Evolutionary conservation across 2,329 filamentous ascomycete species (phyloP).

Genomic region (Xylariaceae sp.): DNA sequence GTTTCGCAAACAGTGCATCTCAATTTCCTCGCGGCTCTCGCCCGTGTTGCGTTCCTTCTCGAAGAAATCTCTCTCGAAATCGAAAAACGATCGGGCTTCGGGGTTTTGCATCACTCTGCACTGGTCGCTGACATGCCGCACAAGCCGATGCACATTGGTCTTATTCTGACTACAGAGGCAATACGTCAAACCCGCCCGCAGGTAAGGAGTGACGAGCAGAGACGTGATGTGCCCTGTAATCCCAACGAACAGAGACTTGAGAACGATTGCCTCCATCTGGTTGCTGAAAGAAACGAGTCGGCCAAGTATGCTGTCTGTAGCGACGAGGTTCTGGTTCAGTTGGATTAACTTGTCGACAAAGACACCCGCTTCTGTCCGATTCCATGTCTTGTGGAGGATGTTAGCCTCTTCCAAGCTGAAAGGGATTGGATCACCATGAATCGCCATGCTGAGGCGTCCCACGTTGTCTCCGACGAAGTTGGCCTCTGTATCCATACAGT

Average conservation of each 20-base stretch:
- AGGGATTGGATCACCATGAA: slow-evolving; percentile 36
- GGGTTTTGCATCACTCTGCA: slow-evolving; percentile 41
- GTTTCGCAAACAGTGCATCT: slow-evolving; percentile 30
- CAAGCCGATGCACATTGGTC: slow-evolving; percentile 36
- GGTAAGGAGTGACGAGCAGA: slow-evolving; percentile 48
- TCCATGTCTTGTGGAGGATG: slow-evolving; percentile 42
- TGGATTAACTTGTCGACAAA: slow-evolving; percentile 62
- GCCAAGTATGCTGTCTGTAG: slow-evolving; percentile 52
- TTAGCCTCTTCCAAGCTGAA: slow-evolving; percentile 45
- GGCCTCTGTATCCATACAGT: slow-evolving; percentile 38
- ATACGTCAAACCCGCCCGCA: slow-evolving; percentile 53
- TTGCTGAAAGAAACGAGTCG: slow-evolving; percentile 50
- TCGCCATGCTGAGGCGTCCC: slow-evolving; percentile 36
- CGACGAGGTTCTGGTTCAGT: slow-evolving; percentile 51
- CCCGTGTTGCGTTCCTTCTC: slow-evolving; percentile 31
- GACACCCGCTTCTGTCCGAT: slow-evolving; percentile 39
- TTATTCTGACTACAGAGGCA: slow-evolving; percentile 39
- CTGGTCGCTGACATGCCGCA: slow-evolving; percentile 41
- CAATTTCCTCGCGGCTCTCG: slow-evolving; percentile 27
- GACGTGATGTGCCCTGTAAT: slow-evolving; percentile 47
- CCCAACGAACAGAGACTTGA: slow-evolving; percentile 47
- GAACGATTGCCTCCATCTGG: slow-evolving; percentile 48
- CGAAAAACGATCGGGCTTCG: slow-evolving; percentile 46
- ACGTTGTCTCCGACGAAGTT: slow-evolving; percentile 37
- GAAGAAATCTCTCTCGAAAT: slow-evolving; percentile 38